A percentile compares a stretch with the other conserved stretches of the same genome.
Conservation (phyloP, 371 early-diverging fungal species). For the Rhizopus sp. region DNA sequence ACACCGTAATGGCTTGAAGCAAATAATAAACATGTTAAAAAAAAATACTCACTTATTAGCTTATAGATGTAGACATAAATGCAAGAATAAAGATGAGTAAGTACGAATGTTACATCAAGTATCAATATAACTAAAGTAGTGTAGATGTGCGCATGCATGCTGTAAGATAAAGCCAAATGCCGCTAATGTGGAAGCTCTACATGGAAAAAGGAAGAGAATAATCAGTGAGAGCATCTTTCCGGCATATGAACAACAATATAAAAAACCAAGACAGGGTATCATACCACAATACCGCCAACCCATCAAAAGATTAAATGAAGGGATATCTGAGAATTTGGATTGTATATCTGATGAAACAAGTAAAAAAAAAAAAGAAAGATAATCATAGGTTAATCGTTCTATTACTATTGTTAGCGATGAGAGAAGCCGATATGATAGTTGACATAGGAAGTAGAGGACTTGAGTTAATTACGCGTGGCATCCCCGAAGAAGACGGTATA, state of each 20-base stretch:
- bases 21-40: not conserved
- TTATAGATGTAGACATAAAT: constrained; percentile 41
- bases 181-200: not conserved
- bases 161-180: constrained; percentile 5
- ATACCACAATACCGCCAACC: no score
- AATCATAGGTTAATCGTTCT: no score
- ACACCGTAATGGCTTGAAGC: not conserved
- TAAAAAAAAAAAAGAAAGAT: no score
- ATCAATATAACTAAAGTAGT: not conserved
- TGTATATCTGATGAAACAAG: no score
- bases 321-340: no score
- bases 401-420: no score
- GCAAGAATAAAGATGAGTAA: constrained; percentile 40
- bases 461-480: not conserved
- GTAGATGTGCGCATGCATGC: constrained; percentile 22
- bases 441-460: not conserved
- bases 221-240: not conserved
- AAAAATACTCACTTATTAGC: not conserved
- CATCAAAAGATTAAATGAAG: no score
- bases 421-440: no score
- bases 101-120: not conserved
- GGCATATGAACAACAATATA: no score
- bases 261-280: no score
- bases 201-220: not conserved
- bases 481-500: not conserved